Evolutionary conservation across 2,329 filamentous ascomycete species (phyloP).

Genomic region (Alternaria atra): DNA sequence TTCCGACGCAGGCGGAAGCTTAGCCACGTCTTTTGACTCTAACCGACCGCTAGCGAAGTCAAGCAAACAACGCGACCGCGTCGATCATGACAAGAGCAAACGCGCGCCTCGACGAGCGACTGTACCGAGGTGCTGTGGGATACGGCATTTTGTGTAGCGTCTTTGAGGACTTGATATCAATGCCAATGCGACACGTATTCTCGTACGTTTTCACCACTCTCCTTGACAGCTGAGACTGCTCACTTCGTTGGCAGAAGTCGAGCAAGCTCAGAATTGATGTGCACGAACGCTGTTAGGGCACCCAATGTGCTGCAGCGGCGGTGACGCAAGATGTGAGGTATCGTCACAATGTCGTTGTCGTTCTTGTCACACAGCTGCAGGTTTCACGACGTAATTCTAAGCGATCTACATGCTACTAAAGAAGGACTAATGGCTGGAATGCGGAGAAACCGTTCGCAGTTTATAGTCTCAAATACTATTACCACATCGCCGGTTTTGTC

Average conservation of each 20-base stretch:
- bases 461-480: background rate
- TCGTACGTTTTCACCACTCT: too few relatives aligned
- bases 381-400: background rate
- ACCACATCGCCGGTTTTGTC: background rate
- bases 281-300: background rate
- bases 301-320: background rate
- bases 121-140: background rate
- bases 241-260: background rate
- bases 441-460: background rate
- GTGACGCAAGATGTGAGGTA: slow-evolving; percentile 3
- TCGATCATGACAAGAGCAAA: background rate
- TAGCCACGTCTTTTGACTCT: background rate
- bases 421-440: background rate
- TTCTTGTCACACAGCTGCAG: background rate
- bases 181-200: background rate
- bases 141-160: background rate
- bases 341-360: background rate
- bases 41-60: background rate
- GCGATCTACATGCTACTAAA: background rate
- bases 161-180: background rate
- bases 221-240: background rate
- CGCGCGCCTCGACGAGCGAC: background rate
- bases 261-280: background rate
- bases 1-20: background rate
- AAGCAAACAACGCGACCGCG: slow-evolving; percentile 12